Conservation (phyloP, 768 basidiomycete species). For the Lactarius sp. region DNA sequence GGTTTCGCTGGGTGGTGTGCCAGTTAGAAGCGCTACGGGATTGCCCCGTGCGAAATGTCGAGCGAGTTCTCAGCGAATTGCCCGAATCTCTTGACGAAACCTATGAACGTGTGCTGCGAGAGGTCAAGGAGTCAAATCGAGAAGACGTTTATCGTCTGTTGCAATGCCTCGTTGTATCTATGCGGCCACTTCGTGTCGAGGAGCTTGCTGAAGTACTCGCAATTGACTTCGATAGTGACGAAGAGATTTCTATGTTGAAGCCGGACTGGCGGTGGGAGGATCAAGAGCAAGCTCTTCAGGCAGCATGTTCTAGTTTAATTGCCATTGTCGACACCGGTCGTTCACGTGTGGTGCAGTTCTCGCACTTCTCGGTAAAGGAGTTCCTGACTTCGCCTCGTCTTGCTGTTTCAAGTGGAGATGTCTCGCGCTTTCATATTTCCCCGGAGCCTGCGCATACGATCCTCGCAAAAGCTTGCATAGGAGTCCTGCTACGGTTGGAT, state of each 20-base stretch:
- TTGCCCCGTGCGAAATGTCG: not conserved
- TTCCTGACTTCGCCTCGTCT: not conserved
- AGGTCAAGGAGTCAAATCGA: not conserved
- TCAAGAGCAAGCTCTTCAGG: not conserved
- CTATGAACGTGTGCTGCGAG: not conserved
- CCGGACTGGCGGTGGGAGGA: not conserved
- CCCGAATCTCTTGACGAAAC: not conserved
- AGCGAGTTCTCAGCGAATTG: not conserved
- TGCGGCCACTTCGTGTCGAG: not conserved
- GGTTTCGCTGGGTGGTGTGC: not conserved
- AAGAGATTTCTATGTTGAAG: not conserved
- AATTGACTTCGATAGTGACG: not conserved
- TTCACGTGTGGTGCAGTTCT: not conserved
- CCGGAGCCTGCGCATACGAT: not conserved
- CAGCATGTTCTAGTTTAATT: not conserved
- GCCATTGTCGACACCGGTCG: not conserved
- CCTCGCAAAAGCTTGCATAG: not conserved
- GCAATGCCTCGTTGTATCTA: not conserved
- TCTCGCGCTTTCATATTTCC: not conserved
- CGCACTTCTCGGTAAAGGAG: not conserved
- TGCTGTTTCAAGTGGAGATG: not conserved
- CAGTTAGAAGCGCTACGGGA: not conserved
- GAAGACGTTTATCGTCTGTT: not conserved
- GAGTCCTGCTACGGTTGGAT: not conserved
- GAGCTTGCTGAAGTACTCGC: not conserved